Evolutionary conservation across 345 rosid genomes (phyloP), one percentile per base, ranked within the genome.

Genomic region (Euphorbia peplus): DNA sequence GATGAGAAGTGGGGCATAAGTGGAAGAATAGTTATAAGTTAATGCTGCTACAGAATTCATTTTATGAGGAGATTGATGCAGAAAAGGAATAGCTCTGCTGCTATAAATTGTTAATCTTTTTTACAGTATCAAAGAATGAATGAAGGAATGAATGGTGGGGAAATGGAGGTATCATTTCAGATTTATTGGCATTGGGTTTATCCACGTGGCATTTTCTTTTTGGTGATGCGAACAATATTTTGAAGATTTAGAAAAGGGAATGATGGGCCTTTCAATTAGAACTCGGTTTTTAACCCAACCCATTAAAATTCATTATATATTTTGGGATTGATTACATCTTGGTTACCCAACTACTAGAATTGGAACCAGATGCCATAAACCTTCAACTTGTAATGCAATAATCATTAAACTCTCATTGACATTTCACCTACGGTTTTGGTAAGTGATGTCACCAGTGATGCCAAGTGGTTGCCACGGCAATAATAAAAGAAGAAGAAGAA

Each of bases 1-100:
- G 55, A 86, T 68, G 11, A 78, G 58, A 54, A 83, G 69, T 41
- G 76, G 74, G 28, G 80, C 67, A 21, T 15, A 74, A 24, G 72
- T 59, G 2, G 63, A 10, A 32, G 50, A 35, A 22, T 46, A 24
- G 9, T 46, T 55, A 32, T 32, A 32, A 2, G 6, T 3, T 2
- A 32, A 32, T 3, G 68, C 15, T 59, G 51, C 37, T 12, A 35
- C 53, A 48, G 65, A 9, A 46, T 41, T 63, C 9, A 47, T 67
- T 28, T 60, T 65, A 59, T 48, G 57, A 8, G 74, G 12, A 4
- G 80, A 72, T 24, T 75, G 68, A 62, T 15, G 44, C 7, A 42
- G 4, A 44, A 51, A 75, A 4, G 60, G 51, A 11, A 53, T 19
- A 41, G 56, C 64, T 35, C 68, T 55, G 72, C 78, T 74, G 64